A percentile compares a stretch with the other conserved stretches of the same genome.
Conservation (phyloP, 2,329 filamentous ascomycete genomes). For the Pyrenophora graminea region DNA sequence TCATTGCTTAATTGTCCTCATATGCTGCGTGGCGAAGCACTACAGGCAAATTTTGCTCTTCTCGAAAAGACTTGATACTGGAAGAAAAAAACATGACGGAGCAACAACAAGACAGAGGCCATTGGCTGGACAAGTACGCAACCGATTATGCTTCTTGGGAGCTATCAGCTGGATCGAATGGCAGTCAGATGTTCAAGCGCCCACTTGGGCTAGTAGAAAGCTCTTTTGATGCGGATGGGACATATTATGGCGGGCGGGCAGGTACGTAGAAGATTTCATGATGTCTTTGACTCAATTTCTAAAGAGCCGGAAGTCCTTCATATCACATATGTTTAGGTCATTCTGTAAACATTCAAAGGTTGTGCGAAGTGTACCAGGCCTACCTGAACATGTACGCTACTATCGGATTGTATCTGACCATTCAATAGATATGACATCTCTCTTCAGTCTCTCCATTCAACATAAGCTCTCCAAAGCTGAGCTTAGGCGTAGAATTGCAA, state of each 20-base stretch:
- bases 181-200: slow-evolving; percentile 35
- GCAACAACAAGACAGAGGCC: slow-evolving; percentile 3
- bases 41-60: neutral
- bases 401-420: neutral
- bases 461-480: slow-evolving; percentile 34
- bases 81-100: neutral
- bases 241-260: slow-evolving; percentile 51
- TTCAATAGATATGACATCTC: slow-evolving; percentile 46
- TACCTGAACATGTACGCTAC: neutral
- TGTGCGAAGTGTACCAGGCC: neutral
- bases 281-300: neutral
- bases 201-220: slow-evolving; percentile 52
- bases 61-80: neutral
- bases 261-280: neutral
- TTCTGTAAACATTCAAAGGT: neutral
- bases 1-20: too few relatives aligned
- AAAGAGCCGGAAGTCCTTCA: neutral
- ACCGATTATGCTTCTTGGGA: slow-evolving; percentile 47
- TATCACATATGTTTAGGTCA: neutral
- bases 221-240: slow-evolving; percentile 52
- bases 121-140: slow-evolving; percentile 51
- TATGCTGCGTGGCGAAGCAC: neutral
- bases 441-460: slow-evolving; percentile 45
- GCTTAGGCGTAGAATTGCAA: slow-evolving; percentile 41
- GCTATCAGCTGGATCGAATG: slow-evolving; percentile 8